phyloP scores from a whole-genome alignment of 768 basidiomycete genomes.

The Xerocomus brunneocitrinus region DNA sequence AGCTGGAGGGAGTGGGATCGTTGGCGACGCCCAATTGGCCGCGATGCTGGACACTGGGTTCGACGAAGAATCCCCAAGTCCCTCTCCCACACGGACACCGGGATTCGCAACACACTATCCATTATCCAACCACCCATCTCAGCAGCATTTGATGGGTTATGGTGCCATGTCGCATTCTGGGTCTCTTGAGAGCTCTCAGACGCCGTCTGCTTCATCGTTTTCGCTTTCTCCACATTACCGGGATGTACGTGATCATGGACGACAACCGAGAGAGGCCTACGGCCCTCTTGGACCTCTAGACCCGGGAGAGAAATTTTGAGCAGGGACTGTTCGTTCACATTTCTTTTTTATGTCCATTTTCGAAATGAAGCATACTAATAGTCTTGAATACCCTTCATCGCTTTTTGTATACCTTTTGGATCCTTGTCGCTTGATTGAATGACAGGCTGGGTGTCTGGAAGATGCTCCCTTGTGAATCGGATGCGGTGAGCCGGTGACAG shows the following conservation, averaged over 20 bases:
- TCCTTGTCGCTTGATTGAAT: no score
- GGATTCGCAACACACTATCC: slow-evolving; percentile 56
- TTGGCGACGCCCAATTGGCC: slow-evolving; percentile 77
- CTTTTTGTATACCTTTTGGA: no score
- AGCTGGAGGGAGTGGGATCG: slow-evolving; percentile 29
- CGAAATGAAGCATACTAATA: background rate
- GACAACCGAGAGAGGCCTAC: slow-evolving; percentile 34
- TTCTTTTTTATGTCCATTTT: background rate
- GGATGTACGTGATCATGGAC: slow-evolving; percentile 30
- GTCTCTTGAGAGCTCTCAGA: slow-evolving; percentile 2
- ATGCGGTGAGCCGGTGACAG: no score
- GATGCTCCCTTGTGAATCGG: no score
- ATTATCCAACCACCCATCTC: slow-evolving; percentile 29
- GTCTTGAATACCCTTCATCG: background rate
- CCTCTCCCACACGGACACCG: slow-evolving; percentile 40
- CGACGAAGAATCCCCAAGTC: slow-evolving; percentile 53
- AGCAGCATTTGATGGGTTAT: no score
- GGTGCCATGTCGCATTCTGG: no score
- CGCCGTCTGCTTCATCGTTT: slow-evolving; percentile 31
- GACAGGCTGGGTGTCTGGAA: no score
- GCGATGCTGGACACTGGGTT: slow-evolving; percentile 92
- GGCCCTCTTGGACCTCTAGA: slow-evolving; percentile 58
- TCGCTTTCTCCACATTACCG: slow-evolving; percentile 29
- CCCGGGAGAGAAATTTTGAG: slow-evolving; percentile 50
- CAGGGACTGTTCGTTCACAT: background rate